These are phyloP conservation scores for Lasiodiplodia sp. DNA, from an alignment of 2,329 filamentous ascomycete species.

Conservation along the genomic window DNA sequence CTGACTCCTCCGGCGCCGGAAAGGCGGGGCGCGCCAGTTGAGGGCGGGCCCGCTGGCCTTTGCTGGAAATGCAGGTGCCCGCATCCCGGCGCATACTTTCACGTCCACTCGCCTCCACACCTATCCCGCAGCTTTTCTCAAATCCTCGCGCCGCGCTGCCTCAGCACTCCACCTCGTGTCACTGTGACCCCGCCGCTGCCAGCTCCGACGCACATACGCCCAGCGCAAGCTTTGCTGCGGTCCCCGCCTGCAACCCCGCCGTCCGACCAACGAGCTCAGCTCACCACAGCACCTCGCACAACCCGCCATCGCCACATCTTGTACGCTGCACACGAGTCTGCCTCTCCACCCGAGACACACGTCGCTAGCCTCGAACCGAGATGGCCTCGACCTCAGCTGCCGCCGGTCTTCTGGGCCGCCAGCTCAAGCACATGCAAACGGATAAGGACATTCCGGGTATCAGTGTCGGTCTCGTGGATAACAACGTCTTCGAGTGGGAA, in stretches of 20 bases:
- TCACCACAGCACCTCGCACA: slow-evolving; percentile 22
- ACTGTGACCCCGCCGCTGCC: slow-evolving; percentile 5
- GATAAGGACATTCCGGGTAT: slow-evolving; percentile 93
- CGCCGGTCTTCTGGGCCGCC: slow-evolving; percentile 77
- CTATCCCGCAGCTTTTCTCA: slow-evolving; percentile 1
- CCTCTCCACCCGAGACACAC: background rate
- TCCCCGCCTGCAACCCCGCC: slow-evolving; percentile 19
- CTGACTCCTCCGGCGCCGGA: slow-evolving; percentile 11
- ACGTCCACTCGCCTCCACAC: slow-evolving; percentile 24
- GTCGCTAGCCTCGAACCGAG: background rate
- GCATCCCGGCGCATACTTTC: slow-evolving; percentile 23
- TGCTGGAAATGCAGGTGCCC: slow-evolving; percentile 25
- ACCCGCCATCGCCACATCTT: slow-evolving; percentile 23
- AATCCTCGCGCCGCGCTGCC: background rate
- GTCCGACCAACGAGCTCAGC: slow-evolving; percentile 9
- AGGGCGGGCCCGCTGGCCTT: slow-evolving; percentile 9
- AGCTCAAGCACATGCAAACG: slow-evolving; percentile 93
- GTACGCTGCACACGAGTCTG: background rate
- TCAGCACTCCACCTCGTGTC: background rate
- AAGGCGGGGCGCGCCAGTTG: slow-evolving; percentile 12
- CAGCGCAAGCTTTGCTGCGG: slow-evolving; percentile 2
- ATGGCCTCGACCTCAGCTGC: slow-evolving; percentile 61
- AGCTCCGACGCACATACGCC: background rate
- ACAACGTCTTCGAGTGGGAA: slow-evolving; percentile 96
- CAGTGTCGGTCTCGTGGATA: slow-evolving; percentile 85